These are phyloP conservation scores for Prunus mume DNA, from an alignment of 306 rosid species.

Conservation along the genomic window DNA sequence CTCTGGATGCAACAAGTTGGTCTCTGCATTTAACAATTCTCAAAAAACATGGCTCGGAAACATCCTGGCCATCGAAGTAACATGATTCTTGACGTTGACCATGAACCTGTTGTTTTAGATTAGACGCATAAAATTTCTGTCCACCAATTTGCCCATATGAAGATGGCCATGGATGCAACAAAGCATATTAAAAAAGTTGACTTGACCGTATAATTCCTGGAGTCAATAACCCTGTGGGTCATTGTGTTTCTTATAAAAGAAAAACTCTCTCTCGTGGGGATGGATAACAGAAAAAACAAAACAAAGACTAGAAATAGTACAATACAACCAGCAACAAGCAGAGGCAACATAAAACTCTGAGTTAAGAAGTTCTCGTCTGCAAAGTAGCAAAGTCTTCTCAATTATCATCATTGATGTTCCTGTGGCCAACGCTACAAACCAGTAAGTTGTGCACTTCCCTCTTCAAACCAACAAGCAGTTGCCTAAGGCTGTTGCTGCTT, in stretches of 20 bases:
- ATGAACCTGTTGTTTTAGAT: neutral
- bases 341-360: neutral
- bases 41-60: neutral
- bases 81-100: neutral
- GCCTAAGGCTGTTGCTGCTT: neutral
- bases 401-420: neutral
- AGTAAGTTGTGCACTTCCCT: slow-evolving; percentile 16
- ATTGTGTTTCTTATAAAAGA: neutral
- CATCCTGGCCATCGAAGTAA: neutral
- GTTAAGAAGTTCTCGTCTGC: neutral
- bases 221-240: neutral
- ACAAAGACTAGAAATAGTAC: neutral
- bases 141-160: no score
- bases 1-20: neutral
- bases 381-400: neutral
- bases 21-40: neutral
- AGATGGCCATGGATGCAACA: neutral
- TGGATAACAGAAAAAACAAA: neutral
- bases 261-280: no score
- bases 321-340: neutral
- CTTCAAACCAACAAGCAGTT: slow-evolving; percentile 6
- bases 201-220: neutral
- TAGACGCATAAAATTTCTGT: no score
- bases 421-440: neutral
- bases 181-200: neutral